phyloP scores from a whole-genome alignment of 2,329 filamentous ascomycete species.

The Cladosporium sphaerospermum region DNA sequence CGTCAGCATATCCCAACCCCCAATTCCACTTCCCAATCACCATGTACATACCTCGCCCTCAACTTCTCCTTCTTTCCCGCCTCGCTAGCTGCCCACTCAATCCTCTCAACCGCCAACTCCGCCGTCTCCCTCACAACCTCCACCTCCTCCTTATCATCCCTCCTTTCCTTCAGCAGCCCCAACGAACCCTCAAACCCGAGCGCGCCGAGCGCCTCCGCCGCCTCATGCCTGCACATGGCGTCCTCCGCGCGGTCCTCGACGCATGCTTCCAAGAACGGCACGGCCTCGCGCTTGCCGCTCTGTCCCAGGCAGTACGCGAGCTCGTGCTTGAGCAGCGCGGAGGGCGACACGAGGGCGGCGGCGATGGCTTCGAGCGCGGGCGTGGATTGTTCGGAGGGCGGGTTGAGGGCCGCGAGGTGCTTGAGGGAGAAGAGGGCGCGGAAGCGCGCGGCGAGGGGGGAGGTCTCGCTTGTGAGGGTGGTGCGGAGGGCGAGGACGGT shows the following conservation, averaged over 20 bases:
- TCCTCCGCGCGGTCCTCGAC: conserved; percentile 77
- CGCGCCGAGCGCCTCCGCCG: conserved; percentile 88
- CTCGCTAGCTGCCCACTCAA: conserved; percentile 83
- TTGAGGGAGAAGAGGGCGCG: conserved; percentile 97
- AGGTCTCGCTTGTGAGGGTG: conserved; percentile 71
- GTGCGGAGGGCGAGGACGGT: conserved; percentile 62
- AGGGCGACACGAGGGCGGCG: conserved; percentile 75
- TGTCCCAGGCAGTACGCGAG: conserved; percentile 95
- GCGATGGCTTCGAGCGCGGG: conserved; percentile 76
- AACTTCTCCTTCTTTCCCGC: conserved; percentile 67
- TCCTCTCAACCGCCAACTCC: conserved; percentile 89
- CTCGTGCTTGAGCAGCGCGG: conserved; percentile 90
- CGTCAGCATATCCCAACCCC: neutral
- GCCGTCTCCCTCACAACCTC: conserved; percentile 89
- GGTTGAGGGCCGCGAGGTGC: conserved; percentile 69
- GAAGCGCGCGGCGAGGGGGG: conserved; percentile 82
- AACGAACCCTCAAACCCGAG: conserved; percentile 70
- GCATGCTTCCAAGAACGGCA: conserved; percentile 65
- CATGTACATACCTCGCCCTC: conserved; percentile 63
- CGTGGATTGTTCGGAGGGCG: conserved; percentile 50
- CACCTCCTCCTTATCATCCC: conserved; percentile 69
- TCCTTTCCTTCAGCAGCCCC: conserved; percentile 63
- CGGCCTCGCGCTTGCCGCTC: conserved; percentile 68
- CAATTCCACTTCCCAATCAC: neutral
- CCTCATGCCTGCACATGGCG: conserved; percentile 92